Percentiles rank a stretch among this genome's conserved stretches.
Conservation (phyloP, 768 basidiomycete genomes). For the Amyloporia xantha region DNA sequence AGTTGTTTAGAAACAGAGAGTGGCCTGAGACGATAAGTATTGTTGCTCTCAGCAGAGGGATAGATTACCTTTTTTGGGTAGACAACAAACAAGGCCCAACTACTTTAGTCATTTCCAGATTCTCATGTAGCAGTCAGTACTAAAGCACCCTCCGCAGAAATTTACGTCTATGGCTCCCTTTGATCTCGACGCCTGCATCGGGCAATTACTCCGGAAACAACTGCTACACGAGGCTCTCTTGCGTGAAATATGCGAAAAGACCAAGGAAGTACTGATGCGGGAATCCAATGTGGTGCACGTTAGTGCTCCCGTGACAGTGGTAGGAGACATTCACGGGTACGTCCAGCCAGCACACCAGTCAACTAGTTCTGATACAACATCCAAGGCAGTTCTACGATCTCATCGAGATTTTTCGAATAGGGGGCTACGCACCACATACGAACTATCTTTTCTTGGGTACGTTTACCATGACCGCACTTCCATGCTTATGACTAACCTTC, state of each 20-base stretch:
- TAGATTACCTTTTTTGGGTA: no score
- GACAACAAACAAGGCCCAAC: not conserved
- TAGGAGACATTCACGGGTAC: constrained; percentile 98
- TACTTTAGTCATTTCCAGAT: no score
- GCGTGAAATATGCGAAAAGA: constrained; percentile 99
- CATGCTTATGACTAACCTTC: not conserved
- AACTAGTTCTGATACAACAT: constrained; percentile 28
- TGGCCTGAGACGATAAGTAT: no score
- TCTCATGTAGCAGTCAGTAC: no score
- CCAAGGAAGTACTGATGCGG: constrained; percentile 97
- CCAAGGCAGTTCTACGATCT: constrained; percentile 98
- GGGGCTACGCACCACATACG: constrained; percentile 91
- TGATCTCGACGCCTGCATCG: constrained; percentile 95
- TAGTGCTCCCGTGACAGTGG: constrained; percentile 93
- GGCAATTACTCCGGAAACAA: constrained; percentile 85
- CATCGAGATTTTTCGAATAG: constrained; percentile 98
- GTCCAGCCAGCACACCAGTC: constrained; percentile 23
- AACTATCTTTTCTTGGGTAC: constrained; percentile 97
- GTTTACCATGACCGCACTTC: constrained; percentile 23
- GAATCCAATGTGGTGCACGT: constrained; percentile 99
- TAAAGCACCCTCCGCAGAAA: no score
- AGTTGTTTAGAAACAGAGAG: no score
- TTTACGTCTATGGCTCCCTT: constrained; percentile 57
- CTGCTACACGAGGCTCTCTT: constrained; percentile 91
- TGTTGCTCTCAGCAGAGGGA: no score